Conservation (phyloP, 306 rosid species). For the Abrus precatorius region DNA sequence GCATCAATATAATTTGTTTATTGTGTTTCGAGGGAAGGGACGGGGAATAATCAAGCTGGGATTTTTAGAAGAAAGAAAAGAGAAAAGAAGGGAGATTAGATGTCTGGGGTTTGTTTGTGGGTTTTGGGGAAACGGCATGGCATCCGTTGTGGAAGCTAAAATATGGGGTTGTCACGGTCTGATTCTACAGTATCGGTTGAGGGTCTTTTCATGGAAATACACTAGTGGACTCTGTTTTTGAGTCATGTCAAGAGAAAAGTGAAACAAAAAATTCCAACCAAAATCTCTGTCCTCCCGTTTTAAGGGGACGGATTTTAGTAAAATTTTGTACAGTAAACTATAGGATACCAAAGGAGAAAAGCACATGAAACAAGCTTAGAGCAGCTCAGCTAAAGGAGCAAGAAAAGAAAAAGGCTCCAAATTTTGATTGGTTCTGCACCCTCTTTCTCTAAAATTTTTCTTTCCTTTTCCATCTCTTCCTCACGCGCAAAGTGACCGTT, state of each 20-base stretch:
- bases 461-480: slow-evolving; percentile 33
- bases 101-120: not conserved
- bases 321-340: slow-evolving; percentile 44
- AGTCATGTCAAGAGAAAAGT: slow-evolving; percentile 65
- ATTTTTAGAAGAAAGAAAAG: not conserved
- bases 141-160: not conserved
- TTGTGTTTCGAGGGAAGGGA: not conserved
- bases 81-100: too few relatives aligned
- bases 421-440: slow-evolving; percentile 52
- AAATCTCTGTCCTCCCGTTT: slow-evolving; percentile 28
- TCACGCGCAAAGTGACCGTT: slow-evolving; percentile 28
- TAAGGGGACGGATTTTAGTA: slow-evolving; percentile 41
- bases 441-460: slow-evolving; percentile 37
- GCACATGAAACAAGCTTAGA: slow-evolving; percentile 5
- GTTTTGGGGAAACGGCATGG: slow-evolving; percentile 13
- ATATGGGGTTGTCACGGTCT: slow-evolving; percentile 40
- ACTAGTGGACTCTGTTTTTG: slow-evolving; percentile 42
- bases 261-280: slow-evolving; percentile 21
- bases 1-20: too few relatives aligned
- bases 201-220: slow-evolving; percentile 72
- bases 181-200: slow-evolving; percentile 51
- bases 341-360: slow-evolving; percentile 54
- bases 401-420: slow-evolving; percentile 32
- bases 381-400: not conserved
- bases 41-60: not conserved